These are phyloP conservation scores for Geosiphon pyriformis DNA, from an alignment of 192 early-diverging fungal species.

Conservation along the genomic window DNA sequence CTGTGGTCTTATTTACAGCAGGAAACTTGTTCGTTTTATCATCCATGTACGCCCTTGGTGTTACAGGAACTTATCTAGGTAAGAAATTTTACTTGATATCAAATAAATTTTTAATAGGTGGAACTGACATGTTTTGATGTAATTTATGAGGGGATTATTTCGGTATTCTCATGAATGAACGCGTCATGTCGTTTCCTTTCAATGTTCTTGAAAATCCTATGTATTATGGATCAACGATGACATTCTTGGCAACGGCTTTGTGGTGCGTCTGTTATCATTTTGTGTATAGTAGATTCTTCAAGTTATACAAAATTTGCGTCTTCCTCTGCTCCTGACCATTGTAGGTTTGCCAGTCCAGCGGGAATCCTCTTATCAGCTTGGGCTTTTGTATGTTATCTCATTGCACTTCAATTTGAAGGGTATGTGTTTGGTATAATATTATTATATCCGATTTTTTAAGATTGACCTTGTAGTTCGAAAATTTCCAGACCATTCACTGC, in stretches of 20 bases:
- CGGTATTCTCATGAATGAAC: slow-evolving; percentile 83
- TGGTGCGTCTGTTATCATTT: slow-evolving; percentile 50
- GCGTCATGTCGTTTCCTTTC: slow-evolving; percentile 88
- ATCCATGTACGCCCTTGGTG: slow-evolving; percentile 80
- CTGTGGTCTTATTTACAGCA: slow-evolving; percentile 41
- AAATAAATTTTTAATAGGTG: background rate
- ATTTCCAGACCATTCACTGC: slow-evolving; percentile 69
- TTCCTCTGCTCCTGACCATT: background rate
- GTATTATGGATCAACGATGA: slow-evolving; percentile 87
- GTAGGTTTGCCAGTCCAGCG: slow-evolving; percentile 60
- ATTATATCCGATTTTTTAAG: background rate
- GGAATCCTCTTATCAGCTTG: slow-evolving; percentile 64
- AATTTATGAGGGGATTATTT: slow-evolving; percentile 76
- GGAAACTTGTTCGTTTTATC: slow-evolving; percentile 76
- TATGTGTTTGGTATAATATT: slow-evolving; percentile 31
- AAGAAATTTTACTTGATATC: slow-evolving; percentile 15
- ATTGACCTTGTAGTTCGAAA: background rate
- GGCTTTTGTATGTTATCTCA: slow-evolving; percentile 68
- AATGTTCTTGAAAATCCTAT: slow-evolving; percentile 91
- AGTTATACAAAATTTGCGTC: background rate
- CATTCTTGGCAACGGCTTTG: slow-evolving; percentile 77
- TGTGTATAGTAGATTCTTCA: background rate
- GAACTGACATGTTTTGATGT: background rate
- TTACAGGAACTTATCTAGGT: slow-evolving; percentile 88
- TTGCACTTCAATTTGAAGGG: slow-evolving; percentile 78